Percentiles rank a stretch among this genome's conserved stretches.
Conservation (phyloP, 352 stramenopile species). For the Phytophthora tubulina region DNA sequence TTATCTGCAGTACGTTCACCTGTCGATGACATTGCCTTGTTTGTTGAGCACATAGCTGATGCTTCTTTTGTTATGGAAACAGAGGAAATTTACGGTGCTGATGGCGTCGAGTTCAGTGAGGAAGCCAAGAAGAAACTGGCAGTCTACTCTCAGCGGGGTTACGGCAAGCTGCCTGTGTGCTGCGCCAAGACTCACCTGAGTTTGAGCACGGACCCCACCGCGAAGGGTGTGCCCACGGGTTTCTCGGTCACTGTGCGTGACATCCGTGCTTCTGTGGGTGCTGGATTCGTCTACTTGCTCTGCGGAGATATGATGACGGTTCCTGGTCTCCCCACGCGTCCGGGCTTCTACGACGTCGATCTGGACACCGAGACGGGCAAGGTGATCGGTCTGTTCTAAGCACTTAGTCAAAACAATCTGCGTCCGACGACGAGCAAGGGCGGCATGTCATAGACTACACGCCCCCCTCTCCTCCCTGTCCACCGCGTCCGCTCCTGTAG, state of each 20-base stretch:
- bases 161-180: conserved; percentile 92
- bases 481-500: conserved; percentile 10
- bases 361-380: conserved; percentile 94
- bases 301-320: conserved; percentile 99
- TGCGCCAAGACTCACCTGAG: conserved; percentile 99
- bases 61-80: conserved; percentile 8
- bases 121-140: conserved; percentile 95
- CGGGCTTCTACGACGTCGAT: conserved; percentile 99
- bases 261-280: conserved; percentile 95
- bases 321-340: conserved; percentile 97
- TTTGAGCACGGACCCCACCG: conserved; percentile 94
- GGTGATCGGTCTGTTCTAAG: conserved; percentile 96
- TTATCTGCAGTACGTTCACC: conserved; percentile 93
- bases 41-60: conserved; percentile 7
- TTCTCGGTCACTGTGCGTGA: conserved; percentile 96
- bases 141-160: conserved; percentile 88
- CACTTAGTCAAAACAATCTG: not conserved
- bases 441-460: conserved; percentile 22
- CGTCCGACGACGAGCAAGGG: conserved; percentile 31
- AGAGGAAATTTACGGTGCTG: conserved; percentile 97
- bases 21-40: conserved; percentile 35
- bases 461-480: conserved; percentile 34
- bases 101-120: conserved; percentile 95
- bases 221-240: conserved; percentile 95
- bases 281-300: conserved; percentile 96